These are phyloP conservation scores for Dactylellina sp. DNA, from an alignment of 2,329 filamentous ascomycete genomes.

Conservation along the genomic window DNA sequence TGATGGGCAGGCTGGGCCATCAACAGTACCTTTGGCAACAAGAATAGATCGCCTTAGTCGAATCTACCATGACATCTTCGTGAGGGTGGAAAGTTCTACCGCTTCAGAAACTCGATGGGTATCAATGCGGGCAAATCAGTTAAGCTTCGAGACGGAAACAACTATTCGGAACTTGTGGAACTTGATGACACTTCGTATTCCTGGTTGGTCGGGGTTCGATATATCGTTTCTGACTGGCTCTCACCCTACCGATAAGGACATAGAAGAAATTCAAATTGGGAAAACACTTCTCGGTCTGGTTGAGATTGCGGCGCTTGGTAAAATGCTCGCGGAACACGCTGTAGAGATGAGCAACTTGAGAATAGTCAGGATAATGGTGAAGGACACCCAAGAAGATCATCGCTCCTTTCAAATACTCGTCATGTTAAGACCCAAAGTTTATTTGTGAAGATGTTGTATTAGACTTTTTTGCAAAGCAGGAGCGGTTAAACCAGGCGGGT, in stretches of 20 bases:
- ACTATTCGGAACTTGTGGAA: slow-evolving; percentile 23
- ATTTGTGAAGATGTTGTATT: no score
- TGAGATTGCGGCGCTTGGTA: slow-evolving; percentile 27
- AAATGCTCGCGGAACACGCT: slow-evolving; percentile 29
- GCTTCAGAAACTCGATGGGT: slow-evolving; percentile 4
- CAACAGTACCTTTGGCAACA: background rate
- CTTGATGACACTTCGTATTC: slow-evolving; percentile 11
- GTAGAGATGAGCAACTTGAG: slow-evolving; percentile 12
- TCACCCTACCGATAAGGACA: background rate
- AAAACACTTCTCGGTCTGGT: slow-evolving; percentile 30
- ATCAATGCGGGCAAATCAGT: slow-evolving; percentile 23
- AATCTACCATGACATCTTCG: slow-evolving; percentile 29
- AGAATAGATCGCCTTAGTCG: slow-evolving; percentile 20
- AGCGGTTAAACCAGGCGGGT: no score
- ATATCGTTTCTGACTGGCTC: slow-evolving; percentile 12
- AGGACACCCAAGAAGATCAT: background rate
- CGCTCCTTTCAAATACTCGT: slow-evolving; percentile 30
- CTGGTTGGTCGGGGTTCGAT: slow-evolving; percentile 14
- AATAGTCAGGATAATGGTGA: slow-evolving; percentile 28
- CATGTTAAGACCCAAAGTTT: slow-evolving; percentile 18
- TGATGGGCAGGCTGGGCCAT: slow-evolving; percentile 7
- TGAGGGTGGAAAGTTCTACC: background rate
- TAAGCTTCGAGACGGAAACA: slow-evolving; percentile 25
- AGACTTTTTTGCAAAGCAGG: no score
- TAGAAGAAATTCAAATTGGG: slow-evolving; percentile 35